These are phyloP conservation scores for Quercus agrifolia DNA, from an alignment of 306 rosid genomes.

Conservation along the genomic window DNA sequence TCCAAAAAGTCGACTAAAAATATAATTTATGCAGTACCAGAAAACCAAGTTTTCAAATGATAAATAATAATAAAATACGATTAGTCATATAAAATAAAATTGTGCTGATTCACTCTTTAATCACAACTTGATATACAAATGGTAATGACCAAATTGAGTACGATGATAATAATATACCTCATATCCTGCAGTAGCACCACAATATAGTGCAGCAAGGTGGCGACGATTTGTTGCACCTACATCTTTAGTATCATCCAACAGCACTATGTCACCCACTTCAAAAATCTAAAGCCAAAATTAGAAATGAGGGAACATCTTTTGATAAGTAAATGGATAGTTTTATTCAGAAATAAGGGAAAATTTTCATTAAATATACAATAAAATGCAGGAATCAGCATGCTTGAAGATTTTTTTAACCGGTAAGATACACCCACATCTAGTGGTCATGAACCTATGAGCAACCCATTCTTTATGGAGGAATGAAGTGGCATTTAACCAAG, in stretches of 20 bases:
- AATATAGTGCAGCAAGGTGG: slow-evolving; percentile 75
- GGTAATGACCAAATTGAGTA: slow-evolving; percentile 14
- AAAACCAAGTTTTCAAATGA: background rate
- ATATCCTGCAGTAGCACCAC: slow-evolving; percentile 86
- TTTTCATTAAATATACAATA: background rate
- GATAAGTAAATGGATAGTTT: no score
- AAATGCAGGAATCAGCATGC: background rate
- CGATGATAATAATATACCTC: slow-evolving; percentile 52
- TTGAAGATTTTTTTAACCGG: background rate
- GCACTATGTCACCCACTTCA: slow-evolving; percentile 79
- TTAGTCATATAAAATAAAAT: background rate
- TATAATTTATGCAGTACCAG: background rate
- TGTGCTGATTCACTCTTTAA: background rate
- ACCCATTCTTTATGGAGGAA: no score
- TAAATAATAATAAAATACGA: background rate
- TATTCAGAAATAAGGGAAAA: background rate
- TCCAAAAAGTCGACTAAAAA: background rate
- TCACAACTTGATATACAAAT: slow-evolving; percentile 9
- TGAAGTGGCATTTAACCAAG: no score
- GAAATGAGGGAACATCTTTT: background rate
- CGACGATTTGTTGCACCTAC: slow-evolving; percentile 83
- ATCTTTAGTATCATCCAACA: slow-evolving; percentile 66
- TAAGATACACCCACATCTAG: no score
- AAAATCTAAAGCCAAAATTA: slow-evolving; percentile 55
- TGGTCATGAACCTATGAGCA: no score